phyloP scores from a whole-genome alignment of 2,329 filamentous ascomycete species.

The Phyllosticta citrichinensis region DNA sequence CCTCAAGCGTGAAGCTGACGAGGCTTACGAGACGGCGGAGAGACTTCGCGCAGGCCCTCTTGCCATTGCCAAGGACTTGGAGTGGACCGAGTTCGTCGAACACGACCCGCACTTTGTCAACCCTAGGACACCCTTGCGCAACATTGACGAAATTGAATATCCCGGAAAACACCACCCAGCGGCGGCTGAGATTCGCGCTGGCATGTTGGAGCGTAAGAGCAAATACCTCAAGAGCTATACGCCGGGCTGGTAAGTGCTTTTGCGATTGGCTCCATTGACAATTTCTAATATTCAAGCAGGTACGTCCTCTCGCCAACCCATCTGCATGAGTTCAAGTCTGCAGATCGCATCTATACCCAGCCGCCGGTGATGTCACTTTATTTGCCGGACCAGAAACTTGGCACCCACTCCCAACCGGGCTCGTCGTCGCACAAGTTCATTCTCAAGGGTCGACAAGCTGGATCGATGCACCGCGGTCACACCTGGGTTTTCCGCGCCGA shows the following conservation, averaged over 20 bases:
- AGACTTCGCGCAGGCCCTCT: conserved; percentile 76
- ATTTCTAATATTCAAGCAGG: conserved; percentile 38
- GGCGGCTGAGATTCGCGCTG: conserved; percentile 75
- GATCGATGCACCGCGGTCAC: conserved; percentile 75
- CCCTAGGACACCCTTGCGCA: conserved; percentile 67
- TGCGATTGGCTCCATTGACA: background rate
- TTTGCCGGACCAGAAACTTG: conserved; percentile 87
- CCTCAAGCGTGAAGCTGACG: conserved; percentile 80
- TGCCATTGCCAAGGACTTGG: conserved; percentile 85
- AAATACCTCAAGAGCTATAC: conserved; percentile 98
- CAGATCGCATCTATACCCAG: conserved; percentile 71
- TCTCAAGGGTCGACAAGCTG: conserved; percentile 90
- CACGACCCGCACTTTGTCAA: conserved; percentile 80
- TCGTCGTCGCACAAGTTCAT: conserved; percentile 96
- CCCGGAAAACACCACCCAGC: conserved; percentile 80
- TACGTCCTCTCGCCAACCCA: conserved; percentile 95
- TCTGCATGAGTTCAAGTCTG: conserved; percentile 98
- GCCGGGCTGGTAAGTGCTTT: conserved; percentile 65
- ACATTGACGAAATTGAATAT: conserved; percentile 76
- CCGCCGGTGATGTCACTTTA: conserved; percentile 94
- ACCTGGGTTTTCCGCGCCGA: conserved; percentile 60
- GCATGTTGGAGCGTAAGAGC: conserved; percentile 92
- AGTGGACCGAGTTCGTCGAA: conserved; percentile 78
- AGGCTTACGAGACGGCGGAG: conserved; percentile 66
- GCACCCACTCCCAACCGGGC: conserved; percentile 72